Percentiles rank a stretch among this genome's conserved stretches.
These are phyloP conservation scores for Coemansia sp. DNA, from an alignment of 192 early-diverging fungal genomes.

Conservation along the genomic window DNA sequence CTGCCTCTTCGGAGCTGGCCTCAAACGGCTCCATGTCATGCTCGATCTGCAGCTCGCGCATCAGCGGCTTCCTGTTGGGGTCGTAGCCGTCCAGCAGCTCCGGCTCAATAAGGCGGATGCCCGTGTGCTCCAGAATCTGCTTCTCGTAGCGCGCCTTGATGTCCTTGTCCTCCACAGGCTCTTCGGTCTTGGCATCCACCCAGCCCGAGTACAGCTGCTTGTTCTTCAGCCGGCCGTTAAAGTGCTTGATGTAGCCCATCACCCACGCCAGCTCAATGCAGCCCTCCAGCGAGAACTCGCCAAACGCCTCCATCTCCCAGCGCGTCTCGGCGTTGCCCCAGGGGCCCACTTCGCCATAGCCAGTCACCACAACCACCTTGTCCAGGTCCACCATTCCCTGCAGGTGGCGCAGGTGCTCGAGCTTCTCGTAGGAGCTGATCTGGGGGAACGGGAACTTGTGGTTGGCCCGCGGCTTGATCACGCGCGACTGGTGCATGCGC, in stretches of 20 bases:
- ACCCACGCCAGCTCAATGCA: slow-evolving; percentile 97
- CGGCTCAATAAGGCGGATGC: slow-evolving; percentile 92
- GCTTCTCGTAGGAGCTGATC: slow-evolving; percentile 60
- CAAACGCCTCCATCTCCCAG: slow-evolving; percentile 94
- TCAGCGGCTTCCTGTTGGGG: slow-evolving; percentile 74
- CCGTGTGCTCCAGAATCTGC: slow-evolving; percentile 84
- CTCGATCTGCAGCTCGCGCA: slow-evolving; percentile 87
- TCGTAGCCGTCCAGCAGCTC: slow-evolving; percentile 85
- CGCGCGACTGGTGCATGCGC: slow-evolving; percentile 62
- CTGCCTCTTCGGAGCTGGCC: slow-evolving; percentile 75
- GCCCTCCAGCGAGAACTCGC: slow-evolving; percentile 55
- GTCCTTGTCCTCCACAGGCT: slow-evolving; percentile 76
- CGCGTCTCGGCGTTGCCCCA: slow-evolving; percentile 87
- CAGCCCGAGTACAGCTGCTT: slow-evolving; percentile 84
- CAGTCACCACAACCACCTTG: slow-evolving; percentile 83
- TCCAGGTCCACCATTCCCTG: slow-evolving; percentile 84
- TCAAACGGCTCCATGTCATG: slow-evolving; percentile 88
- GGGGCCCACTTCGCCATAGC: slow-evolving; percentile 91
- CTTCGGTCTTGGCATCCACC: slow-evolving; percentile 81
- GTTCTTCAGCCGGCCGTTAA: slow-evolving; percentile 64
- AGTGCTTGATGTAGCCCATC: slow-evolving; percentile 91
- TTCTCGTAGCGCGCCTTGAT: slow-evolving; percentile 91
- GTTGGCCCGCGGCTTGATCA: slow-evolving; percentile 75
- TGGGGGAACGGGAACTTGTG: slow-evolving; percentile 83
- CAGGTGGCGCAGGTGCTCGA: slow-evolving; percentile 63